phyloP scores from a whole-genome alignment of 1,139 yeast genomes.

The Geotrichum australiense region DNA sequence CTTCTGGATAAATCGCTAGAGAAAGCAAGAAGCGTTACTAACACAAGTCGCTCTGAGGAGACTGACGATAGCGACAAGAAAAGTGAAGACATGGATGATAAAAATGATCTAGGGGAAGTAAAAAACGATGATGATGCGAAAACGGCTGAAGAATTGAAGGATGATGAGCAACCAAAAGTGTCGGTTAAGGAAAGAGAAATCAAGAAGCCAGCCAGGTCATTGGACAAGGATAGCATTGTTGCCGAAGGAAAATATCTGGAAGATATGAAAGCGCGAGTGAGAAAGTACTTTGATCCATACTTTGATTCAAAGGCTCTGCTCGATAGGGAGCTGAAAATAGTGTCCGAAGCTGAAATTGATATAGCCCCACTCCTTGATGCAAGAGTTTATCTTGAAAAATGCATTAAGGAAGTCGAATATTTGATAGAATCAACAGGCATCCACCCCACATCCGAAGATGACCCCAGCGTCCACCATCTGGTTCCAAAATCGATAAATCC shows the following conservation, averaged over 20 bases:
- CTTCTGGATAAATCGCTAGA: slow-evolving; percentile 24
- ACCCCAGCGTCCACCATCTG: neutral
- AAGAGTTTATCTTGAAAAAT: slow-evolving; percentile 31
- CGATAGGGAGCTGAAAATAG: slow-evolving; percentile 11
- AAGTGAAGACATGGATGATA: no score
- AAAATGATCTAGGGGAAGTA: no score
- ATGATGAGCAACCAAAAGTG: neutral
- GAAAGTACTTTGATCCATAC: slow-evolving; percentile 12
- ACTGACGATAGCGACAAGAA: neutral
- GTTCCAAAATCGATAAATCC: neutral
- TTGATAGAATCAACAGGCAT: slow-evolving; percentile 28
- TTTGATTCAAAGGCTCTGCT: slow-evolving; percentile 8
- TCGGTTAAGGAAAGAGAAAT: neutral
- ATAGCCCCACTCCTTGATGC: slow-evolving; percentile 29
- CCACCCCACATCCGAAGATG: slow-evolving; percentile 1
- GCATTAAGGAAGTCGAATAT: slow-evolving; percentile 34
- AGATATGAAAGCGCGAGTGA: no score
- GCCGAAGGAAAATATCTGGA: neutral
- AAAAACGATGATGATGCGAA: slow-evolving; percentile 1
- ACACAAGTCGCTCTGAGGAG: no score
- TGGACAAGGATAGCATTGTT: no score
- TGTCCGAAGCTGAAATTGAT: slow-evolving; percentile 22
- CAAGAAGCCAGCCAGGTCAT: neutral
- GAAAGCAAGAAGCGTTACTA: slow-evolving; percentile 4
- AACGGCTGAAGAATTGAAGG: neutral